Evolutionary conservation across 225 moss, liverwort and hornwort species (phyloP).

Genomic region (Physcomitrium patens): DNA sequence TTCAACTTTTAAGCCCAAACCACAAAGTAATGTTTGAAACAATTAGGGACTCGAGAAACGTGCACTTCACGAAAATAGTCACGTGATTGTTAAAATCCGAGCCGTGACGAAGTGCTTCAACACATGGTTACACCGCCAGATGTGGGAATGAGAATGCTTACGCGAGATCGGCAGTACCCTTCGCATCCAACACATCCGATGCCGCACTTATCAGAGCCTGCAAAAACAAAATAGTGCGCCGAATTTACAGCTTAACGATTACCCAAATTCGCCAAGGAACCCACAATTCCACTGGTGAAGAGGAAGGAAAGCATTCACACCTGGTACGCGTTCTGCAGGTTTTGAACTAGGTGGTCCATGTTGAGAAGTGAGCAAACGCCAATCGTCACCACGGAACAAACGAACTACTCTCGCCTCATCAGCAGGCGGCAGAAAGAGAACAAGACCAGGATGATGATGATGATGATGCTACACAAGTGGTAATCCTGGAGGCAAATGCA

Average conservation of each 20-base stretch:
- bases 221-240: slow-evolving; percentile 8
- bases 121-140: background rate
- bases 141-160: slow-evolving; percentile 29
- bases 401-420: background rate
- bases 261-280: background rate
- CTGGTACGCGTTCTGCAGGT: slow-evolving; percentile 55
- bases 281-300: background rate
- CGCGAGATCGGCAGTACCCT: slow-evolving; percentile 71
- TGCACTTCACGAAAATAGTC: background rate
- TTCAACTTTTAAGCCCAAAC: background rate
- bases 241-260: background rate
- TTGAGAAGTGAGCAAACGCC: background rate
- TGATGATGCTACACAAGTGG: too few species aligned
- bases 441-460: background rate
- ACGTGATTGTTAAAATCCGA: background rate
- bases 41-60: background rate
- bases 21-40: background rate
- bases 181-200: slow-evolving; percentile 74
- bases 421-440: background rate
- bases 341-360: slow-evolving; percentile 59
- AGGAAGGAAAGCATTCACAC: slow-evolving; percentile 23
- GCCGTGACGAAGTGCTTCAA: background rate
- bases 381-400: background rate
- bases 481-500: too few species aligned
- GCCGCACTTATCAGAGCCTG: slow-evolving; percentile 81